These are phyloP conservation scores for Flaveria sonorensis DNA, from an alignment of 129 eudicot species.

Conservation along the genomic window DNA sequence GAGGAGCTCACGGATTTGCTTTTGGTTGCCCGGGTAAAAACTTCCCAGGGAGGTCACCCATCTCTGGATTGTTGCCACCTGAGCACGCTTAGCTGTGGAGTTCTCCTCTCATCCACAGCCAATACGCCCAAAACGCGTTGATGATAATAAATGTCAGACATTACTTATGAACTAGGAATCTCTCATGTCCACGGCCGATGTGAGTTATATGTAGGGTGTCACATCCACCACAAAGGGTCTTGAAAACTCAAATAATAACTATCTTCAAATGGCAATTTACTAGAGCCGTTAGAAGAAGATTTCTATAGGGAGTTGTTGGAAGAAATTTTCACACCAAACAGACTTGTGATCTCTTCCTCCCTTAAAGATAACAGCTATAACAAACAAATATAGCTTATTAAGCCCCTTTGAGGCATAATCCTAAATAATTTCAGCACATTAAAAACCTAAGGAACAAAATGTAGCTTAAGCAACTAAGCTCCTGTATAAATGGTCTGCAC, in stretches of 20 bases:
- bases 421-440: background rate
- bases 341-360: slow-evolving; percentile 60
- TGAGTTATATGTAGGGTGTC: no score
- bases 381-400: slow-evolving; percentile 6
- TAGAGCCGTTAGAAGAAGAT: slow-evolving; percentile 67
- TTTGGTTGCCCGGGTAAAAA: no score
- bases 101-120: no score
- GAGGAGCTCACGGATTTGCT: no score
- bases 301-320: slow-evolving; percentile 60
- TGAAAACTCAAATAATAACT: slow-evolving; percentile 76
- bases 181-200: no score
- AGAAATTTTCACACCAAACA: slow-evolving; percentile 48
- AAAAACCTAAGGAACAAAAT: slow-evolving; percentile 17
- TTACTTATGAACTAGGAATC: no score
- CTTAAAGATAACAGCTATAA: slow-evolving; percentile 52
- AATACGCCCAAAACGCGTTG: no score
- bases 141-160: no score
- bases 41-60: no score
- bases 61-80: no score
- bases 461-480: background rate
- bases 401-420: slow-evolving; percentile 5
- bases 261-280: slow-evolving; percentile 70
- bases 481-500: background rate
- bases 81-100: no score
- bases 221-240: slow-evolving; percentile 88